A percentile compares a stretch with the other conserved stretches of the same genome.
Evolutionary conservation across 2,329 filamentous ascomycete genomes (phyloP).

Genomic region (Aspergillus amoenus): DNA sequence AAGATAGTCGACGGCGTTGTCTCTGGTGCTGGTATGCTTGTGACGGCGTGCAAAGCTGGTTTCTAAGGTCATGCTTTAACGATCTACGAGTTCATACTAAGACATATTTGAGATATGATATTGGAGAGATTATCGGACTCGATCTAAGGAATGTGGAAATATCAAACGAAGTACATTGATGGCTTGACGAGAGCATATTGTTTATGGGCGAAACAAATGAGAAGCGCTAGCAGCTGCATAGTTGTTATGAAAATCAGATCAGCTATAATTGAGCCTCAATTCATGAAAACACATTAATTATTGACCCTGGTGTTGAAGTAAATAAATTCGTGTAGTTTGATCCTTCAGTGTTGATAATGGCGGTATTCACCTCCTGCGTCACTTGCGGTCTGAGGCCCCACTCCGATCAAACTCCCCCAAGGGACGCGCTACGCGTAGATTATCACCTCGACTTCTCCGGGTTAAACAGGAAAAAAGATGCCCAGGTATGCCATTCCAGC

Average conservation of each 20-base stretch:
- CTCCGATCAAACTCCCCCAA: conserved; percentile 16
- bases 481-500: conserved; percentile 31
- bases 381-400: conserved; percentile 27
- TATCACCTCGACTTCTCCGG: conserved; percentile 27
- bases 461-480: conserved; percentile 35
- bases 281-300: neutral
- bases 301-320: neutral
- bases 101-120: neutral
- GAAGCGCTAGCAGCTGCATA: neutral
- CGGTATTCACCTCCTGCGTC: neutral
- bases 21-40: conserved; percentile 37
- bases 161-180: neutral
- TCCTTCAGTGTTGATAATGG: neutral
- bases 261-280: neutral
- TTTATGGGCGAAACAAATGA: neutral
- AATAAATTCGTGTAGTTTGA: neutral
- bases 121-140: neutral
- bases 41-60: conserved; percentile 38
- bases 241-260: neutral
- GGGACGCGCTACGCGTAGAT: conserved; percentile 36
- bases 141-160: neutral
- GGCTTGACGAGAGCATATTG: neutral
- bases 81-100: neutral
- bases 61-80: conserved; percentile 23
- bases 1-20: conserved; percentile 71